Evolutionary conservation across 371 early-diverging fungal genomes (phyloP).

Genomic region (Lichtheimia corymbifera): DNA sequence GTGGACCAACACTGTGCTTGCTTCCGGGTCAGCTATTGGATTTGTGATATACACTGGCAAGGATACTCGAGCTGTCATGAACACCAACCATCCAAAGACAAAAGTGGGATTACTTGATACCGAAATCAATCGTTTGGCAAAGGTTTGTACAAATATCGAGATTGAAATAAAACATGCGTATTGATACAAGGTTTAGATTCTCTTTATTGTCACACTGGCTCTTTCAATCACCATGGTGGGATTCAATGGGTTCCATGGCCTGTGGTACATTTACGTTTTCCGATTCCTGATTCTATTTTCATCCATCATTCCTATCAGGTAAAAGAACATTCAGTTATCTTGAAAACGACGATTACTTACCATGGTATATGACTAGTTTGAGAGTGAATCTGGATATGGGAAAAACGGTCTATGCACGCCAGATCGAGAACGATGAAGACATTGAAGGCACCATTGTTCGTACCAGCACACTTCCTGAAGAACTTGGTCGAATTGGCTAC

Average conservation of each 20-base stretch:
- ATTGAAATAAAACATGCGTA: background rate
- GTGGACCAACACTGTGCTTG: slow-evolving; percentile 98
- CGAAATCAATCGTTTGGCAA: slow-evolving; percentile 94
- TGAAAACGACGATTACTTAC: background rate
- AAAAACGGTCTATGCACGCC: slow-evolving; percentile 87
- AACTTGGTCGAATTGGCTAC: slow-evolving; percentile 97
- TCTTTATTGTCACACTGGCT: slow-evolving; percentile 82
- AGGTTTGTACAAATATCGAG: slow-evolving; percentile 63
- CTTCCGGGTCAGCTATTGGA: slow-evolving; percentile 91
- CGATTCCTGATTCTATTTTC: slow-evolving; percentile 98
- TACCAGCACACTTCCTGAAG: slow-evolving; percentile 98
- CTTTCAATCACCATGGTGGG: slow-evolving; percentile 89
- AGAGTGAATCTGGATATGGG: slow-evolving; percentile 98
- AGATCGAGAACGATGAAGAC: slow-evolving; percentile 80
- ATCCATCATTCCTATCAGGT: slow-evolving; percentile 97
- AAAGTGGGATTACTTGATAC: slow-evolving; percentile 96
- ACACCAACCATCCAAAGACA: slow-evolving; percentile 93
- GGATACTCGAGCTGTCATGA: slow-evolving; percentile 98
- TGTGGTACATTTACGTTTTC: slow-evolving; percentile 91
- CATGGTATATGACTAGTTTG: slow-evolving; percentile 51
- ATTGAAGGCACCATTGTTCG: slow-evolving; percentile 93
- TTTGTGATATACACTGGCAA: slow-evolving; percentile 97
- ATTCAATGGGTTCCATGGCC: slow-evolving; percentile 85
- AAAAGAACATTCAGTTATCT: slow-evolving; percentile 6
- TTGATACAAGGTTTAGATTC: slow-evolving; percentile 50